Evolutionary conservation across 2,329 filamentous ascomycete species (phyloP).

Genomic region (Arthrobotrys entomopaga): DNA sequence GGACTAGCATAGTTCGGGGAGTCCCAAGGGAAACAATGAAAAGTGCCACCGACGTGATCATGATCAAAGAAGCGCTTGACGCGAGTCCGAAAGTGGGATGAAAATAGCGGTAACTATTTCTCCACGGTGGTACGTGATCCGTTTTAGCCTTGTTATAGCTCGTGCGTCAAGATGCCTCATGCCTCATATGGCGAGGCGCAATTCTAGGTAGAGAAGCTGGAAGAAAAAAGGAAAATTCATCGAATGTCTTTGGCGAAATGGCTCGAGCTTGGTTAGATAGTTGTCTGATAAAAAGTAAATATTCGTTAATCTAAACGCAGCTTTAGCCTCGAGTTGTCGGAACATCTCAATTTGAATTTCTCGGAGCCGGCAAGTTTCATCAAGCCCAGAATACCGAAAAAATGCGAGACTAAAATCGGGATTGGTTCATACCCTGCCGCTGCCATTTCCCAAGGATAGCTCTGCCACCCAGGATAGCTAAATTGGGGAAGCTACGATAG

Average conservation of each 20-base stretch:
- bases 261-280: constrained; percentile 31
- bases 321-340: constrained; percentile 46
- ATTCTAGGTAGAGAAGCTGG: neutral
- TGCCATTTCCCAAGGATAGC: constrained; percentile 30
- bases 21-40: constrained; percentile 33
- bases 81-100: constrained; percentile 31
- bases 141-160: constrained; percentile 47
- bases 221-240: constrained; percentile 41
- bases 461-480: constrained; percentile 34
- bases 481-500: constrained; percentile 46
- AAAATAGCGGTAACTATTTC: constrained; percentile 29
- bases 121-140: constrained; percentile 33
- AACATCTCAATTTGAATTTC: constrained; percentile 32
- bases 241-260: constrained; percentile 25
- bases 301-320: constrained; percentile 5
- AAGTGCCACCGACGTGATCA: constrained; percentile 48
- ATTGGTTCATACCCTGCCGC: constrained; percentile 45
- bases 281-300: constrained; percentile 24
- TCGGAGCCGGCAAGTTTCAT: constrained; percentile 26
- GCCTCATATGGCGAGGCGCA: constrained; percentile 50
- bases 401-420: constrained; percentile 11
- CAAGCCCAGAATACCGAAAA: constrained; percentile 11
- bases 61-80: constrained; percentile 51
- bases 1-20: constrained; percentile 21
- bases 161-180: constrained; percentile 54